Conservation (phyloP, 129 eudicot species). For the Ambrosia artemisiifolia region DNA sequence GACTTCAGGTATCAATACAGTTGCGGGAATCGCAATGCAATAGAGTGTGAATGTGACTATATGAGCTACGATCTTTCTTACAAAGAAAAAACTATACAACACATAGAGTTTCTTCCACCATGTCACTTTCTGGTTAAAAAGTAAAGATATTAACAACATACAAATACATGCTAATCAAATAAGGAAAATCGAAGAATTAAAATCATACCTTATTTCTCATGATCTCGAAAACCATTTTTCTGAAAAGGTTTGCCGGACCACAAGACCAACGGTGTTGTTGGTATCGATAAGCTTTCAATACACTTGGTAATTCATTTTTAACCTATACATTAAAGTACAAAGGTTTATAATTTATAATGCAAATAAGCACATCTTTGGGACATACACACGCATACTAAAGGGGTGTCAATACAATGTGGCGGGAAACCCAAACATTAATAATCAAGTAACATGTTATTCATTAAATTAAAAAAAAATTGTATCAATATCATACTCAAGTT, state of each 20-base stretch:
- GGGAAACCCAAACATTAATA: no score
- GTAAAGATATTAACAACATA: background rate
- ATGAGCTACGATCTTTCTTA: background rate
- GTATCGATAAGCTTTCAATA: background rate
- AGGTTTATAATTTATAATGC: no score
- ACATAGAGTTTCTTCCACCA: constrained; percentile 1
- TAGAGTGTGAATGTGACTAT: background rate
- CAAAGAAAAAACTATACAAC: background rate
- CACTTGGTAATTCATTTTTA: constrained; percentile 2
- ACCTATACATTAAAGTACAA: background rate
- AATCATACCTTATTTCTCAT: background rate
- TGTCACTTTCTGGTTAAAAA: background rate
- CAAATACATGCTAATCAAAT: background rate
- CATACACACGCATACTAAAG: no score
- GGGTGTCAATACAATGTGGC: no score
- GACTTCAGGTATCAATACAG: background rate
- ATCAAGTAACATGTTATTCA: no score
- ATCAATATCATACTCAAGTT: no score
- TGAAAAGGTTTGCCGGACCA: constrained; percentile 5
- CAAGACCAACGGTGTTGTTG: constrained; percentile 12
- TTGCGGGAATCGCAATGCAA: background rate
- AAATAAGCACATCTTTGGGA: no score
- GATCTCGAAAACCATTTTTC: background rate
- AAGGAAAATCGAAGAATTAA: background rate
- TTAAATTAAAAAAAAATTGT: no score